Percentiles rank a stretch among this genome's conserved stretches.
Evolutionary conservation across 1,284 basidiomycete species (phyloP).

Genomic region (Ustilago crameri): DNA sequence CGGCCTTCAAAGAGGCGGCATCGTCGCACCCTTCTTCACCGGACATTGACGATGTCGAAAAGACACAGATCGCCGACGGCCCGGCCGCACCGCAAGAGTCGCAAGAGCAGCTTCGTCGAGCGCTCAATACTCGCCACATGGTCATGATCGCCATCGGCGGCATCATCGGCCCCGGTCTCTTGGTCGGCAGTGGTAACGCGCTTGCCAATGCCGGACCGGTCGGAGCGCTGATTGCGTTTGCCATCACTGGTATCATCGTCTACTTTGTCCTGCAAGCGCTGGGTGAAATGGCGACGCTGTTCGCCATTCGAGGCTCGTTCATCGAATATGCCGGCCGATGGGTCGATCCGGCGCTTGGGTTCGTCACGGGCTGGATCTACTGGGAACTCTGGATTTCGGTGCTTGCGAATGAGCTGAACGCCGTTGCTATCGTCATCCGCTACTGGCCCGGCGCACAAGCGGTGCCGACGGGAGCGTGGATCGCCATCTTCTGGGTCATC

Average conservation of each 20-base stretch:
- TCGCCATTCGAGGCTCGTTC: conserved; percentile 76
- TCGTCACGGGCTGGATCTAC: conserved; percentile 72
- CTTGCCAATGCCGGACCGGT: conserved; percentile 51
- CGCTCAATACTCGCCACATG: conserved; percentile 53
- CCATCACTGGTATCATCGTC: conserved; percentile 49
- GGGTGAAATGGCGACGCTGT: conserved; percentile 69
- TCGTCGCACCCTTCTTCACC: conserved; percentile 21
- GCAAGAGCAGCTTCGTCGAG: conserved; percentile 41
- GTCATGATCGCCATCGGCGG: conserved; percentile 59
- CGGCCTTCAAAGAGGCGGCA: conserved; percentile 18
- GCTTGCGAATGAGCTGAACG: conserved; percentile 48
- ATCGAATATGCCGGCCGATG: conserved; percentile 82
- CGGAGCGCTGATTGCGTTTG: conserved; percentile 51
- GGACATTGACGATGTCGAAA: conserved; percentile 23
- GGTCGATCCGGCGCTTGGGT: conserved; percentile 79
- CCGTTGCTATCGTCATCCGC: conserved; percentile 44
- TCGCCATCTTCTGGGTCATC: conserved; percentile 54
- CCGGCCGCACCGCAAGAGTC: conserved; percentile 3
- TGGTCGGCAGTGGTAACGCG: conserved; percentile 49
- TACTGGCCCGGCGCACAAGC: conserved; percentile 38
- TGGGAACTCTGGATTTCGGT: conserved; percentile 51
- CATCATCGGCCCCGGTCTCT: conserved; percentile 58
- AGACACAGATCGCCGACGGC: no score
- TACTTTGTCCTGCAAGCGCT: conserved; percentile 50
- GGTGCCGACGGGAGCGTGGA: conserved; percentile 33